Percentiles rank a stretch among this genome's conserved stretches.
These are phyloP conservation scores for Zancudomyces culisetae DNA, from an alignment of 371 early-diverging fungal species.

Conservation along the genomic window DNA sequence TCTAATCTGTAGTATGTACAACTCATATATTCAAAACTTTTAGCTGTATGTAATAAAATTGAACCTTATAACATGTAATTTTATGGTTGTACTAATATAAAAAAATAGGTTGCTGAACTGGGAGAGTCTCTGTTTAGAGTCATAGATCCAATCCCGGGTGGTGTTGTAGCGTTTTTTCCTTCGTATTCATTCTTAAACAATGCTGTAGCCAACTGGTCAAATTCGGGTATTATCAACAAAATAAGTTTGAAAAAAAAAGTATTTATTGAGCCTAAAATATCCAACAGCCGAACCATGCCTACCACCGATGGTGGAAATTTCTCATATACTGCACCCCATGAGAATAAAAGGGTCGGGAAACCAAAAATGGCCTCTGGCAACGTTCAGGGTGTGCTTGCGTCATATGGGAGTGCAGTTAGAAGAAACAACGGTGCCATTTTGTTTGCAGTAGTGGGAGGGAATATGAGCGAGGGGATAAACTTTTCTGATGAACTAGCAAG, in stretches of 20 bases:
- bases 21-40: too few species aligned
- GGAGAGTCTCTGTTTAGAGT: constrained; percentile 54
- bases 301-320: too few species aligned
- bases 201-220: constrained; percentile 37
- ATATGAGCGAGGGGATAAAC: constrained; percentile 96
- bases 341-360: too few species aligned
- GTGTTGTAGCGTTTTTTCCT: constrained; percentile 85
- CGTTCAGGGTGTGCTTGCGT: constrained; percentile 3
- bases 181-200: constrained; percentile 71
- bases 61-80: too few species aligned
- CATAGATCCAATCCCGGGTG: constrained; percentile 69
- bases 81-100: too few species aligned
- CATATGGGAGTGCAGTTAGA: constrained; percentile 2
- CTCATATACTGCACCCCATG: too few species aligned
- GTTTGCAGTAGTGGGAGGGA: constrained; percentile 91
- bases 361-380: background rate
- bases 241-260: constrained; percentile 40
- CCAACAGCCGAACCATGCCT: background rate
- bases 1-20: too few species aligned
- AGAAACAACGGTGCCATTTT: constrained; percentile 50
- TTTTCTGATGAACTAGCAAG: constrained; percentile 68
- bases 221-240: constrained; percentile 22
- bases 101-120: constrained; percentile 39
- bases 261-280: constrained; percentile 7
- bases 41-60: too few species aligned